Conservation (phyloP, 2,329 filamentous ascomycete species). For the Acephala macrosclerotiorum region DNA sequence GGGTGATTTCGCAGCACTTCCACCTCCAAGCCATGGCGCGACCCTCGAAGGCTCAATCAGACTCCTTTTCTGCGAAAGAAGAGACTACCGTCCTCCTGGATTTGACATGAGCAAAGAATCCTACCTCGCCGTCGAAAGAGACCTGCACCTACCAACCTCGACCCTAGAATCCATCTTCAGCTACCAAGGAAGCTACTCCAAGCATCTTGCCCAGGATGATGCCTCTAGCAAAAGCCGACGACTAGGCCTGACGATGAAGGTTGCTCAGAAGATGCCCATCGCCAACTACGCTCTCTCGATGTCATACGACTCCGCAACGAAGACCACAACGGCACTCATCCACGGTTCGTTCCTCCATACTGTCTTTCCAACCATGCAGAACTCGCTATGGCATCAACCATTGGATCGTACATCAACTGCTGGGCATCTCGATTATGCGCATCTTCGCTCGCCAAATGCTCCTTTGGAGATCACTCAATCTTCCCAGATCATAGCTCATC, state of each 20-base stretch:
- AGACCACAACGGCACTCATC: conserved; percentile 16
- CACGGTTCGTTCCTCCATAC: conserved; percentile 7
- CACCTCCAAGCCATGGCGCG: neutral
- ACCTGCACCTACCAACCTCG: conserved; percentile 1
- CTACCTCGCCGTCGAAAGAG: conserved; percentile 5
- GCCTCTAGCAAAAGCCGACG: neutral
- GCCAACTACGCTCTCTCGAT: conserved; percentile 11
- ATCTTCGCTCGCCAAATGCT: neutral
- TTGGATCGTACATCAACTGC: neutral
- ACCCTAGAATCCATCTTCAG: conserved; percentile 13
- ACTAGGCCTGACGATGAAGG: conserved; percentile 14
- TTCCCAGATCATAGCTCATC: conserved; percentile 9
- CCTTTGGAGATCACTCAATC: conserved; percentile 11
- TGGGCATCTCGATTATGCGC: conserved; percentile 1
- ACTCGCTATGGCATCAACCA: neutral
- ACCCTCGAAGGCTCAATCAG: conserved; percentile 7
- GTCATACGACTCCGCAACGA: conserved; percentile 9
- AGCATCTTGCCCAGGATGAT: neutral
- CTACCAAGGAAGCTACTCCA: conserved; percentile 10
- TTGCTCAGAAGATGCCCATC: conserved; percentile 17
- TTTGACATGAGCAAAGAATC: conserved; percentile 15
- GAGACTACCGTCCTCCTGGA: conserved; percentile 10
- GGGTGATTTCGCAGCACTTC: neutral
- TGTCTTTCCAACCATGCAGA: conserved; percentile 4
- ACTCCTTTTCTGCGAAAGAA: conserved; percentile 10